A percentile compares a stretch with the other conserved stretches of the same genome.
Evolutionary conservation across 2,329 filamentous ascomycete genomes (phyloP).

Genomic region (Alternaria sp.): DNA sequence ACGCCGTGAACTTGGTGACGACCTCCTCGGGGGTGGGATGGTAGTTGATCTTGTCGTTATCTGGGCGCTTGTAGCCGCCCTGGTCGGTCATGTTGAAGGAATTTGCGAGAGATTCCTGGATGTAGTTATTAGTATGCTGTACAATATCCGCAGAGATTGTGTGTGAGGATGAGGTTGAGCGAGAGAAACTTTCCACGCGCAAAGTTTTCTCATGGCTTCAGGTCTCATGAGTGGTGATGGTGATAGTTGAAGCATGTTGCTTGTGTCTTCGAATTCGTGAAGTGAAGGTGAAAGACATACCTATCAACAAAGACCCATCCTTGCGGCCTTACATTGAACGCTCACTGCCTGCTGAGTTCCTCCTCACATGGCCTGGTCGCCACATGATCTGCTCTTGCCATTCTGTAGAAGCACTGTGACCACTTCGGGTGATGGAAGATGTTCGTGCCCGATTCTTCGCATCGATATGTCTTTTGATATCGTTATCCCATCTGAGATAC

Average conservation of each 20-base stretch:
- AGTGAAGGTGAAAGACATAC: conserved; percentile 3
- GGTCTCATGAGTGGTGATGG: background rate
- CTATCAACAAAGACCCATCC: background rate
- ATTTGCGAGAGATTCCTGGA: background rate
- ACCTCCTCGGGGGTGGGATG: background rate
- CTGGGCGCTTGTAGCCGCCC: background rate
- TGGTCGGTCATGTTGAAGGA: background rate
- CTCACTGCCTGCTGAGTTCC: background rate
- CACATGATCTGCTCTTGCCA: background rate
- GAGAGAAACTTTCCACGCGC: background rate
- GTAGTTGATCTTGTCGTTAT: background rate
- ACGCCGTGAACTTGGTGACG: background rate
- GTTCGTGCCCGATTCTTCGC: conserved; percentile 11
- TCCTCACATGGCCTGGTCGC: background rate
- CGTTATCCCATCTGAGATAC: conserved; percentile 10
- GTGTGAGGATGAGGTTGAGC: background rate
- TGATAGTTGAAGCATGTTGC: background rate
- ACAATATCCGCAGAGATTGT: background rate
- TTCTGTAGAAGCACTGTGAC: background rate
- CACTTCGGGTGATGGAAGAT: conserved; percentile 3
- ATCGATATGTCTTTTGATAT: conserved; percentile 12
- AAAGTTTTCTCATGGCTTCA: background rate
- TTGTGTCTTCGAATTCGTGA: background rate
- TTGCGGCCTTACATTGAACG: background rate
- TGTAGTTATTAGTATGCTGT: background rate